phyloP scores from a whole-genome alignment of 331 rosid species.

The Quercus tomentella region DNA sequence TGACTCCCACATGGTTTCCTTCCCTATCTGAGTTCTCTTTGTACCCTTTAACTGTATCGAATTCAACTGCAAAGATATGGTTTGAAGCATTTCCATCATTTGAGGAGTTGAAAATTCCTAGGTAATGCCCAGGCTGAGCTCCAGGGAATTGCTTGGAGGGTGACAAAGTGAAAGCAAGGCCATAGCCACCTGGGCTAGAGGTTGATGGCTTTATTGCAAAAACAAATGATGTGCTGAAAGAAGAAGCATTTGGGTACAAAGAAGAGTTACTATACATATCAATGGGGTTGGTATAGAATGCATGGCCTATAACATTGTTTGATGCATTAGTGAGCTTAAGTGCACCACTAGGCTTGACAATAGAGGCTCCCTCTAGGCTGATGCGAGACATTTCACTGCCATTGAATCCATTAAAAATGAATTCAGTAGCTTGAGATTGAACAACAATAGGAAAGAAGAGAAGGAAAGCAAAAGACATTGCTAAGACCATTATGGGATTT shows the following conservation, averaged over 20 bases:
- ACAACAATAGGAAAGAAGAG: conserved; percentile 17
- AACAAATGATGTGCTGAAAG: conserved; percentile 64
- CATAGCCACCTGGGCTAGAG: conserved; percentile 52
- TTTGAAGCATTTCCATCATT: conserved; percentile 12
- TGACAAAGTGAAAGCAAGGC: conserved; percentile 58
- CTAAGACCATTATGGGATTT: conserved; percentile 24
- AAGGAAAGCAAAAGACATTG: conserved; percentile 21
- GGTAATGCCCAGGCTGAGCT: conserved; percentile 41
- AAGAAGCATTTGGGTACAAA: conserved; percentile 15
- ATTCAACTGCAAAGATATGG: conserved; percentile 59
- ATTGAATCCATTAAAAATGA: conserved; percentile 48
- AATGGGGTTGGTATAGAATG: conserved; percentile 32
- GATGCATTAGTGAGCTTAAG: conserved; percentile 52
- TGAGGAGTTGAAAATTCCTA: conserved; percentile 45
- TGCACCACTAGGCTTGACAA: conserved; percentile 31
- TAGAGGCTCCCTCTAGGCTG: conserved; percentile 26
- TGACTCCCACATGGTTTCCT: conserved; percentile 68
- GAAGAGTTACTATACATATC: conserved; percentile 20
- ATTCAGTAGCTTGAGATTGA: neutral
- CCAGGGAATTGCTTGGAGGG: conserved; percentile 31
- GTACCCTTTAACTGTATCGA: conserved; percentile 65
- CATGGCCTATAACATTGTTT: conserved; percentile 37
- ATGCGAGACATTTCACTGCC: neutral
- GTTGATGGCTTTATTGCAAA: conserved; percentile 44
- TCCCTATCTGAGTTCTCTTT: neutral